Evolutionary conservation across 2,329 filamentous ascomycete genomes (phyloP), one percentile per base, ranked within the genome.

Genomic region (Elsinoe fawcettii): DNA sequence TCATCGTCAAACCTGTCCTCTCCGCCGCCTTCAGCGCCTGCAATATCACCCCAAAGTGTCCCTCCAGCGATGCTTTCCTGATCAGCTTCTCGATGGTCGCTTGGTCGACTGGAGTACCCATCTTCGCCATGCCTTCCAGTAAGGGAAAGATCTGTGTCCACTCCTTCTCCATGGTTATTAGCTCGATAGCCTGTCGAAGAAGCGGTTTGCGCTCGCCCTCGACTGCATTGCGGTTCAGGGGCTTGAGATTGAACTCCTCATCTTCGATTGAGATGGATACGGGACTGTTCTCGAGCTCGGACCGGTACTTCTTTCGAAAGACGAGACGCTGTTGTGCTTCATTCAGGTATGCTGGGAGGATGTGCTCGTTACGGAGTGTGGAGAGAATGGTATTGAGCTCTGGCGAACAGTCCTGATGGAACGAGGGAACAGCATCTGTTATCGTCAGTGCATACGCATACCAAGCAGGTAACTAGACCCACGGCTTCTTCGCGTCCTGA

Each of bases 301-400:
- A 64, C n/a, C 66, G 66, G 66, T 73, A 67, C 34, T 72, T 70
- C 16, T 67, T 59, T 46, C 65, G 64, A 67, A 71, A 76, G 61
- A 78, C 71, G 27, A 77, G 70, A 58, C 69, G 66, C 27, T 67
- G 63, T 61, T 77, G 74, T 37, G 68, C 66, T 14, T 63, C 60
- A 58, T 67, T 70, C 55, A 79, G 70, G 63, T 75, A 72, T 46
- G 65, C 63, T 11, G 75, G 75, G 20, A 77, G 68, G 58, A 78
- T 70, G 62, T 77, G 64, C 53, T 73, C 72, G 46, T 66, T 67
- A 60, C 76, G 75, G 55, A 77, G 65, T 8, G 61, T 67, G 5
- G 65, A 61, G 58, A 78, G 72, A 34, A 74, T 60, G 18, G 63
- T 51, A 51, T 74, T 66, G 56, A 78, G 73, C 44, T 73, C 69